These are phyloP conservation scores for Cladosporium sphaerospermum DNA, from an alignment of 2,329 filamentous ascomycete species.

Conservation along the genomic window DNA sequence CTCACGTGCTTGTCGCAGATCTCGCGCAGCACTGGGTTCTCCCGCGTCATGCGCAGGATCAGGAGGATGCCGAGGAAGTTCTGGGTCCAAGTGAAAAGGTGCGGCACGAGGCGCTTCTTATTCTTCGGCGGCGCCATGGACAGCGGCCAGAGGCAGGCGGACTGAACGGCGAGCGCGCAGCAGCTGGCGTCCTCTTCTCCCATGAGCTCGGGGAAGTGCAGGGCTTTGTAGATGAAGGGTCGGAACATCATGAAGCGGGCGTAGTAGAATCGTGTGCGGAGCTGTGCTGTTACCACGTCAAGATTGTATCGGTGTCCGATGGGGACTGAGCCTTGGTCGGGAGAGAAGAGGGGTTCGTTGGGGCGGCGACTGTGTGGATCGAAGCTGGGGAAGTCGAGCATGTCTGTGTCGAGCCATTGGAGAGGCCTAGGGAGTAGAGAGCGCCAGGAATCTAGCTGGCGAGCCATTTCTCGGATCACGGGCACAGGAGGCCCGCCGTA, in stretches of 20 bases:
- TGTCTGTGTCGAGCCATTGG: conserved; percentile 52
- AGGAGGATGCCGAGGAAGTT: conserved; percentile 55
- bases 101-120: conserved; percentile 54
- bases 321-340: conserved; percentile 41
- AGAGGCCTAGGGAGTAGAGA: conserved; percentile 49
- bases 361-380: conserved; percentile 22
- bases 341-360: conserved; percentile 39
- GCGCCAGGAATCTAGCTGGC: conserved; percentile 54
- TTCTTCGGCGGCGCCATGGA: conserved; percentile 51
- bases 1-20: conserved; percentile 48
- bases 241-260: conserved; percentile 53
- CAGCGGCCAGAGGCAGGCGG: conserved; percentile 56
- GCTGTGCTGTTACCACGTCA: conserved; percentile 51
- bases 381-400: conserved; percentile 36
- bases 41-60: conserved; percentile 49
- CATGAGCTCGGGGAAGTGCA: conserved; percentile 52
- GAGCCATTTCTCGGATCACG: conserved; percentile 47
- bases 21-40: conserved; percentile 45
- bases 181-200: conserved; percentile 49
- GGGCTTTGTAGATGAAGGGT: conserved; percentile 54
- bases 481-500: conserved; percentile 35
- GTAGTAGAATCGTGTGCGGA: conserved; percentile 55
- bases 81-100: conserved; percentile 57
- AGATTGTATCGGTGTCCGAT: conserved; percentile 46
- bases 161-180: conserved; percentile 52